These are phyloP conservation scores for Cyberlindnera mycetangii DNA, from an alignment of 805 yeast genomes.

Conservation along the genomic window DNA sequence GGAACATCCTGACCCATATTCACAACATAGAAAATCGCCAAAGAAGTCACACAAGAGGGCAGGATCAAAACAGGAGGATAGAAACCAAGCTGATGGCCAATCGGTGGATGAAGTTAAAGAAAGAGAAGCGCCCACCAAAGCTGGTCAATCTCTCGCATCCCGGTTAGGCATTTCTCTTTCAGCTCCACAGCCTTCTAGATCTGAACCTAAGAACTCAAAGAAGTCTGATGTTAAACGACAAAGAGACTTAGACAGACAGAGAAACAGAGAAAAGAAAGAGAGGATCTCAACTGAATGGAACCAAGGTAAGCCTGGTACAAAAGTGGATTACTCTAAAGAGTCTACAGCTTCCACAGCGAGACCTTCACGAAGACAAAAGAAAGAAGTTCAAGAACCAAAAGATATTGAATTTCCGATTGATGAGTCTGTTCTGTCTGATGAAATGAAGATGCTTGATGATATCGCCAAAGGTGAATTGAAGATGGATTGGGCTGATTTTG, in stretches of 20 bases:
- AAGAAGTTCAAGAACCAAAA: neutral
- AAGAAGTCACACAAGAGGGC: slow-evolving; percentile 1
- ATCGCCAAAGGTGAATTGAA: slow-evolving; percentile 16
- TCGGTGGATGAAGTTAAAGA: slow-evolving; percentile 18
- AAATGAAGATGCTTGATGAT: slow-evolving; percentile 15
- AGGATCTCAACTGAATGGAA: slow-evolving; percentile 15
- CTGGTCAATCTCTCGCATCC: slow-evolving; percentile 24
- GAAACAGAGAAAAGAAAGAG: slow-evolving; percentile 10
- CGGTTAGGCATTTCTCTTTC: slow-evolving; percentile 20
- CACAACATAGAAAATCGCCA: neutral
- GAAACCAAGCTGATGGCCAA: slow-evolving; percentile 3
- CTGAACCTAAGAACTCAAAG: neutral
- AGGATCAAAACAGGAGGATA: neutral
- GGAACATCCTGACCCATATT: neutral
- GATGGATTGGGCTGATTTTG: slow-evolving; percentile 25
- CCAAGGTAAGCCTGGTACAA: slow-evolving; percentile 11
- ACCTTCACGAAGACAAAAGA: neutral
- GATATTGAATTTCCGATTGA: neutral
- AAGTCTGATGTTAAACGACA: slow-evolving; percentile 1
- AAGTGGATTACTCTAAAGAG: slow-evolving; percentile 3
- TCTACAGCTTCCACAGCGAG: neutral
- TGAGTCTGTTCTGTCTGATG: slow-evolving; percentile 10
- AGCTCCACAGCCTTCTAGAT: neutral
- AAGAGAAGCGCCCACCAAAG: slow-evolving; percentile 19
- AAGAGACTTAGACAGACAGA: slow-evolving; percentile 13